phyloP scores from a whole-genome alignment of 176 grass and related monocot genomes.

The Carex kokanica region DNA sequence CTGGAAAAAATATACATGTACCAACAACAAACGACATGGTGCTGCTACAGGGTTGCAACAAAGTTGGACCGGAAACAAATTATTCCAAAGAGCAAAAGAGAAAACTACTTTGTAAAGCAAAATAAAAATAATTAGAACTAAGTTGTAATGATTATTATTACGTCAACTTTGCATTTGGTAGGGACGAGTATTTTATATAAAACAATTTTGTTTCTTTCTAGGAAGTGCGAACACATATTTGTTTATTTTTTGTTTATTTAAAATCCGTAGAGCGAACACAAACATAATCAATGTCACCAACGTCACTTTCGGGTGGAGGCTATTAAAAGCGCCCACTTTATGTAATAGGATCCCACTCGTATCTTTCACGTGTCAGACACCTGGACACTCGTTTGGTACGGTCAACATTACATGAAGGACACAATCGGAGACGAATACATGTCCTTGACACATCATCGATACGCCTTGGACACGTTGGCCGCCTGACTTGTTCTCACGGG shows the following conservation, averaged over 20 bases:
- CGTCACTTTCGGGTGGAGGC: not conserved
- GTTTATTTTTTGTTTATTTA: too few relatives aligned
- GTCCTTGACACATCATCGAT: too few relatives aligned
- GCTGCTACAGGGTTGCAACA: not conserved
- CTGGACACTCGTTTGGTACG: too few relatives aligned
- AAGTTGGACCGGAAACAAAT: not conserved
- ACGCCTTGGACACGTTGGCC: too few relatives aligned
- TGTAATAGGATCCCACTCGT: too few relatives aligned
- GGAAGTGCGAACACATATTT: not conserved
- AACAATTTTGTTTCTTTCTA: slow-evolving; percentile 5
- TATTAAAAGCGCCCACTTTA: not conserved
- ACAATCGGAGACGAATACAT: too few relatives aligned
- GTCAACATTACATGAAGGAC: too few relatives aligned
- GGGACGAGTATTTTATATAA: not conserved
- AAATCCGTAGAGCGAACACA: not conserved
- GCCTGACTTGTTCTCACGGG: too few relatives aligned
- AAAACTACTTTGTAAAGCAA: slow-evolving; percentile 8
- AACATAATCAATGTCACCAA: not conserved
- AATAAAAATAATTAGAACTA: not conserved
- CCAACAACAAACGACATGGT: not conserved
- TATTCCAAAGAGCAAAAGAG: slow-evolving; percentile 1
- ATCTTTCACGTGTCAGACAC: too few relatives aligned
- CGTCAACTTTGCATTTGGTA: slow-evolving; percentile 1
- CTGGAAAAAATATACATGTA: not conserved
- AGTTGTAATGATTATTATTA: not conserved